phyloP scores from a whole-genome alignment of 208 protist species.

The Willaertia magna region DNA sequence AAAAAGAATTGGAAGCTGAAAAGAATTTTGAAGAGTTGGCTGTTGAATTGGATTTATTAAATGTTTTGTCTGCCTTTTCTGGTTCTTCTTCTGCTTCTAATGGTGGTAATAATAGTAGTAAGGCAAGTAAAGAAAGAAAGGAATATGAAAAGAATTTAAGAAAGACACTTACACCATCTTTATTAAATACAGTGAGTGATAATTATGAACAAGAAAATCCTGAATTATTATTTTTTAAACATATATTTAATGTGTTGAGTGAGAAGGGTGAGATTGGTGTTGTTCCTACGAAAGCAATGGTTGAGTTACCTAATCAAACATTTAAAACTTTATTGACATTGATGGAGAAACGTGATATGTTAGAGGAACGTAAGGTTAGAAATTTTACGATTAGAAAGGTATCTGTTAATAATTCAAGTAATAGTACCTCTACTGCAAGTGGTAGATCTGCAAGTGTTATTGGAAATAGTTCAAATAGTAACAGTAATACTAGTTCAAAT shows the following conservation, averaged over 20 bases:
- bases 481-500: background rate
- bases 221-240: background rate
- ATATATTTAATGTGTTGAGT: background rate
- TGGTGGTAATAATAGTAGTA: no score
- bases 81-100: no score
- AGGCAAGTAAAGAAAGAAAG: background rate
- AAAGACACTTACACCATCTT: background rate
- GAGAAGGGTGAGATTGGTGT: background rate
- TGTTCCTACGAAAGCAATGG: background rate
- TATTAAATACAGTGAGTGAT: background rate
- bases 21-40: background rate
- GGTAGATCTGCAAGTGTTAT: no score
- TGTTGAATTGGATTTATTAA: background rate
- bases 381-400: background rate
- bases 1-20: background rate
- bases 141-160: background rate
- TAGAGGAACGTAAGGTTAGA: background rate
- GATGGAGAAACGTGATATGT: background rate
- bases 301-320: background rate
- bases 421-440: background rate
- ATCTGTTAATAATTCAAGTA: background rate
- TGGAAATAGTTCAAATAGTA: background rate
- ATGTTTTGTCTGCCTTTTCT: background rate
- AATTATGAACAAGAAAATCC: background rate
- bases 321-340: background rate